These are phyloP conservation scores for Aspergillus arachidicola DNA, from an alignment of 2,329 filamentous ascomycete genomes.

Conservation along the genomic window DNA sequence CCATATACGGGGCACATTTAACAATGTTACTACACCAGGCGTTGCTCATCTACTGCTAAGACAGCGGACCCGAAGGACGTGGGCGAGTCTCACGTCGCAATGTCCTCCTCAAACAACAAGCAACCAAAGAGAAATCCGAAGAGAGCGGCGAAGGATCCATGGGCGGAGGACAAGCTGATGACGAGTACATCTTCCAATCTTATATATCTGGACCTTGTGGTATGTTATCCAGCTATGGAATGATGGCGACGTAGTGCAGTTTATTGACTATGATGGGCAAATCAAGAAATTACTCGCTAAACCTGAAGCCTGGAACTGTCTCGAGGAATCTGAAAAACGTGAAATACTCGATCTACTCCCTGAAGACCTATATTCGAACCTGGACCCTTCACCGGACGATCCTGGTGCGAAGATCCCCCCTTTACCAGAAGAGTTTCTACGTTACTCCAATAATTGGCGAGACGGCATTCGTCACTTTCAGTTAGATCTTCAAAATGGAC, in stretches of 20 bases:
- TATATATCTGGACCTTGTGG: slow-evolving; percentile 41
- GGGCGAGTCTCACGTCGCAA: slow-evolving; percentile 25
- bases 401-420: slow-evolving; percentile 38
- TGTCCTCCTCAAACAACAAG: slow-evolving; percentile 32
- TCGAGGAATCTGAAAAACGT: slow-evolving; percentile 45
- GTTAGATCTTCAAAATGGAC: slow-evolving; percentile 57
- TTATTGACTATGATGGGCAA: not conserved
- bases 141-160: slow-evolving; percentile 37
- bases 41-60: slow-evolving; percentile 26
- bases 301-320: slow-evolving; percentile 44
- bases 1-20: slow-evolving; percentile 1
- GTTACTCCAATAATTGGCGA: slow-evolving; percentile 53
- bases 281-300: slow-evolving; percentile 42
- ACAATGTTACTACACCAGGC: slow-evolving; percentile 26
- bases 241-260: not conserved
- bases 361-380: slow-evolving; percentile 43
- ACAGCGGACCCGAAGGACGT: slow-evolving; percentile 30
- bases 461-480: slow-evolving; percentile 59
- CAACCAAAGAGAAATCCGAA: slow-evolving; percentile 34
- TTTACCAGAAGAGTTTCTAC: slow-evolving; percentile 44
- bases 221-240: slow-evolving; percentile 23
- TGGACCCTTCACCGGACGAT: slow-evolving; percentile 30
- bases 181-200: slow-evolving; percentile 42
- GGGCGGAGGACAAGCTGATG: slow-evolving; percentile 42
- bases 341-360: slow-evolving; percentile 45